A percentile compares a stretch with the other conserved stretches of the same genome.
phyloP scores from a whole-genome alignment of 2,329 filamentous ascomycete genomes.

The Botrytis elliptica region DNA sequence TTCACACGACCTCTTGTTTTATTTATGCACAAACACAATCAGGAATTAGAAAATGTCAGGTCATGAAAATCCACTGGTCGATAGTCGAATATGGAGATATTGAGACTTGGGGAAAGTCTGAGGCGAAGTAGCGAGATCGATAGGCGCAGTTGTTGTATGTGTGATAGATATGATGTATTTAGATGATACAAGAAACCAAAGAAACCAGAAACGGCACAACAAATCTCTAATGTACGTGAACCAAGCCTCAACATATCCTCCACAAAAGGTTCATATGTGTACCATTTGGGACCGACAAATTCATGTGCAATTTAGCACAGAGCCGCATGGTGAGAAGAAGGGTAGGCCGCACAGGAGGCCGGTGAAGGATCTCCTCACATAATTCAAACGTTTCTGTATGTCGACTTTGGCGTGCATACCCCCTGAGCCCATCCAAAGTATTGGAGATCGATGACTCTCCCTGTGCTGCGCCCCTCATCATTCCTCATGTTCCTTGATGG shows the following conservation, averaged over 20 bases:
- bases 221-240: neutral
- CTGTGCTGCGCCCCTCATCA: conserved; percentile 13
- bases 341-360: neutral
- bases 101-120: neutral
- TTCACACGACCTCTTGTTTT: conserved; percentile 7
- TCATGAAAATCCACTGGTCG: neutral
- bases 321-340: conserved; percentile 2
- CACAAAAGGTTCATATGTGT: conserved; percentile 16
- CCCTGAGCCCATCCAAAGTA: neutral
- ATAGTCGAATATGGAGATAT: neutral
- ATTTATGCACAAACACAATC: conserved; percentile 1
- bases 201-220: neutral
- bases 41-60: neutral
- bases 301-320: neutral
- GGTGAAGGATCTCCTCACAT: conserved; percentile 15
- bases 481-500: neutral
- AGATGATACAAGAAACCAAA: neutral
- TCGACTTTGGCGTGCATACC: conserved; percentile 9
- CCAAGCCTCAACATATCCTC: conserved; percentile 12
- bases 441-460: neutral
- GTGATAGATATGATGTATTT: neutral
- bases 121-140: conserved; percentile 5
- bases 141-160: conserved; percentile 3
- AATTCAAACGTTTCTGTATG: neutral
- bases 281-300: neutral